Conservation (phyloP, 805 yeast species). For the Clavispora fructus region DNA sequence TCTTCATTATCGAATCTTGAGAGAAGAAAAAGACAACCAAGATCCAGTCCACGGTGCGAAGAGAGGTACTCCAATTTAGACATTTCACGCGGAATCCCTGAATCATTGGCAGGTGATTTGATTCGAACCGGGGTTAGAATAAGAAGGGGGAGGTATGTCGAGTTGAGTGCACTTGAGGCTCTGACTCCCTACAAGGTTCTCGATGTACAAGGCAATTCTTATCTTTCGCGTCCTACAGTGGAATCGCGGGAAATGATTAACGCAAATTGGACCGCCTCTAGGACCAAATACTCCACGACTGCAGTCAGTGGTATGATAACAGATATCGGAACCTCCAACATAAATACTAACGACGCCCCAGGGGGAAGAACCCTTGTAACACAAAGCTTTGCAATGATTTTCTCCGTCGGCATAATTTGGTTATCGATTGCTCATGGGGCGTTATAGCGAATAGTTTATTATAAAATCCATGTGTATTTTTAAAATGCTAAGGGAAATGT, state of each 20-base stretch:
- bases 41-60: slow-evolving; percentile 24
- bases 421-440: background rate
- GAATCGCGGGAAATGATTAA: background rate
- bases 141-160: slow-evolving; percentile 45
- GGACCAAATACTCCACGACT: background rate
- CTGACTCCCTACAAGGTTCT: slow-evolving; percentile 37
- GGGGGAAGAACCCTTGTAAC: background rate
- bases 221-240: slow-evolving; percentile 21
- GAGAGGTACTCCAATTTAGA: slow-evolving; percentile 28
- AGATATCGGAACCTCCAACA: background rate
- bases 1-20: background rate
- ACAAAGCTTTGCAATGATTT: background rate
- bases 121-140: slow-evolving; percentile 47
- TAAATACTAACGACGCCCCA: background rate
- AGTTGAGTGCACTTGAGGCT: slow-evolving; percentile 40
- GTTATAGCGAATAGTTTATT: background rate
- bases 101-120: slow-evolving; percentile 35
- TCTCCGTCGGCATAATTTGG: background rate
- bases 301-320: background rate
- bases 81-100: slow-evolving; percentile 43
- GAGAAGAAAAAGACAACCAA: slow-evolving; percentile 16
- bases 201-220: slow-evolving; percentile 38
- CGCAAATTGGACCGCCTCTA: background rate
- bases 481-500: background rate
- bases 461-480: background rate